Base-by-base conservation (phyloP, 768 basidiomycete genomes). In the Agrocybe pediades region DNA sequence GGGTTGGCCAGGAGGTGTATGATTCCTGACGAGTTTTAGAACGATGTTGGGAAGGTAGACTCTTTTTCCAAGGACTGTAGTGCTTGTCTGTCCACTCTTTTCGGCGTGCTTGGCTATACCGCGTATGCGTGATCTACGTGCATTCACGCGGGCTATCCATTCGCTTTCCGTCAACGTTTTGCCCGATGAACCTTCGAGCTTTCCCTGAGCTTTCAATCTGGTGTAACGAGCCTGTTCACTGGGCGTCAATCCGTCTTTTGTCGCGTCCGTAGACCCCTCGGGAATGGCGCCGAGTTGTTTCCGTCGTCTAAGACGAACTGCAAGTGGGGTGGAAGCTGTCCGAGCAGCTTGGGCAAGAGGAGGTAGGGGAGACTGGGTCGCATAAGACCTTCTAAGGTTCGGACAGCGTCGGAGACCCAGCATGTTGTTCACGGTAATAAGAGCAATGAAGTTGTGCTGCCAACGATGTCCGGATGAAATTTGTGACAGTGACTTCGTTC, bases 21-120 rank as follows among this genome's bases (percentile, higher is more conserved):
- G 73, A 68, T 98, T 98, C 20, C 91, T 85, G 41, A 95, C 85
- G 52, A 98, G 78, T 52, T 82, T 81, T 70, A 96, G 87, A 56
- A 90, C 70, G 66, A 88, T 78, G 70, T 98, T 96, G 36, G 95
- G 95, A 30, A 98, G 86, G 74, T 94, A 97, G 20, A 97, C 78
- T 58, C 84, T 85, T 62, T 88, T 85, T 49, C 90, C 95, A 50
- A 92, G 80, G 49, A 93, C 81, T 58, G 79, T 73, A 8, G 74
- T 73, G 43, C 79, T 73, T 44, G 80, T 73, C 43, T 68, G 63
- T 26, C 54, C 62, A 36, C 77, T 71, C 15, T 77, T 78, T 13
- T 68, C 60, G 36, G 66, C 67, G 25, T 69, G 71, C 48, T 72
- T 72, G 49, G 74, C 71, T 57, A 86, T 70, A 68, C 90, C 90